Conservation (phyloP, 208 protist genomes). For the Leishmania braziliensis region DNA sequence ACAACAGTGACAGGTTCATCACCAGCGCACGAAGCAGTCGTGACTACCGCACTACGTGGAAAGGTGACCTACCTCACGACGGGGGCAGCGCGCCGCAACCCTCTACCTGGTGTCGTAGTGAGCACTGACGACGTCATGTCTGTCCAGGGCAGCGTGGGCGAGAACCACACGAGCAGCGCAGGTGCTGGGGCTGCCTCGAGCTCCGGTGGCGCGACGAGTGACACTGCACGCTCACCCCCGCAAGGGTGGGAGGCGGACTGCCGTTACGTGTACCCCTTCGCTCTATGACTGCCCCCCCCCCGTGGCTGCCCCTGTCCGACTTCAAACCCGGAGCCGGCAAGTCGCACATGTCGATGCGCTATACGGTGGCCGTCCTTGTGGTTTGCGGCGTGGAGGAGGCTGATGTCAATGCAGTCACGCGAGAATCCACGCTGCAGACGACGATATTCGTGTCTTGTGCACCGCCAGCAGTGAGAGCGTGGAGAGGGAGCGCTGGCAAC, state of each 20-base stretch:
- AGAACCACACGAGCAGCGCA: neutral
- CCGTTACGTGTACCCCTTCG: conserved; percentile 33
- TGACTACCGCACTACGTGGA: neutral
- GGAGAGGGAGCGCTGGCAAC: neutral
- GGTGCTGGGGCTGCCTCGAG: neutral
- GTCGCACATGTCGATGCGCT: conserved; percentile 17
- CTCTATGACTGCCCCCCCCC: conserved; percentile 20
- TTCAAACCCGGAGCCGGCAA: conserved; percentile 12
- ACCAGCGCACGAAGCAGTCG: neutral
- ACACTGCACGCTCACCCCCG: neutral
- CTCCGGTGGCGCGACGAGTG: neutral
- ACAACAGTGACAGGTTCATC: neutral
- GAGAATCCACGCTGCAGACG: neutral
- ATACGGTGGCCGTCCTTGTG: conserved; percentile 20
- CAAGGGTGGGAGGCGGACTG: conserved; percentile 9
- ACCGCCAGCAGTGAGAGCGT: neutral
- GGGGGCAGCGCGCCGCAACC: conserved; percentile 3
- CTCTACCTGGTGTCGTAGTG: conserved; percentile 10
- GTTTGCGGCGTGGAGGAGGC: neutral
- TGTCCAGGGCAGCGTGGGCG: neutral
- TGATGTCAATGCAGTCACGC: neutral
- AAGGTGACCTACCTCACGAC: neutral
- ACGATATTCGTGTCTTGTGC: neutral
- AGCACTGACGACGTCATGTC: neutral
- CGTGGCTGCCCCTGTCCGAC: conserved; percentile 44